Evolutionary conservation across 1,284 basidiomycete species (phyloP).

Genomic region (Peniophora sp.): DNA sequence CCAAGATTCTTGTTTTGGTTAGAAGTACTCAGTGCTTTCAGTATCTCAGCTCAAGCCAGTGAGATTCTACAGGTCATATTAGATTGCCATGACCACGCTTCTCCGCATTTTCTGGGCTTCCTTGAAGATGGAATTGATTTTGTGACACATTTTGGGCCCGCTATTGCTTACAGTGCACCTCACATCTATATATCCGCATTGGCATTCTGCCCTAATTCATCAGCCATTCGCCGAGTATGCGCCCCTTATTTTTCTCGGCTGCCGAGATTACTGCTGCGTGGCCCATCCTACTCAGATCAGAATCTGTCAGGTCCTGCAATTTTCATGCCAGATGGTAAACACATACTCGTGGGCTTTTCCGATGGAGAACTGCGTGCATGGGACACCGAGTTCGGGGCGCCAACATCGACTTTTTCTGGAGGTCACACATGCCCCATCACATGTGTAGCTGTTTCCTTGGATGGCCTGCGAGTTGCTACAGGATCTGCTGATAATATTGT

Average conservation of each 20-base stretch:
- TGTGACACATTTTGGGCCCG: not conserved
- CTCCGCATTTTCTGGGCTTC: not conserved
- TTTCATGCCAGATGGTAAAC: constrained; percentile 9
- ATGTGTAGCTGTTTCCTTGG: constrained; percentile 3
- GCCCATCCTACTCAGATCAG: not conserved
- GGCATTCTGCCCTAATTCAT: not conserved
- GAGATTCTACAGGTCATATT: not conserved
- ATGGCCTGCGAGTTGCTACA: not conserved
- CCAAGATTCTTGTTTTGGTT: not conserved
- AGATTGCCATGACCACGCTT: not conserved
- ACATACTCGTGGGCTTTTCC: constrained; percentile 8
- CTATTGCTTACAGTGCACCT: not conserved
- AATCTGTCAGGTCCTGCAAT: constrained; percentile 1
- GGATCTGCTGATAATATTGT: constrained; percentile 5
- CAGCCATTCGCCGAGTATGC: not conserved
- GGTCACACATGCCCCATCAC: not conserved
- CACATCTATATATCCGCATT: not conserved
- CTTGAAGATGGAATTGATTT: not conserved
- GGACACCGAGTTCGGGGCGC: constrained; percentile 2
- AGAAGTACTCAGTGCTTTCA: not conserved
- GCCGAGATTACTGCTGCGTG: not conserved
- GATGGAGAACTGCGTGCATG: constrained; percentile 9
- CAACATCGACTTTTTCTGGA: not conserved
- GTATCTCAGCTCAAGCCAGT: not conserved
- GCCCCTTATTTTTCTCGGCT: not conserved